Conservation (phyloP, 2,329 filamentous ascomycete species). For the Thelonectria discophora region DNA sequence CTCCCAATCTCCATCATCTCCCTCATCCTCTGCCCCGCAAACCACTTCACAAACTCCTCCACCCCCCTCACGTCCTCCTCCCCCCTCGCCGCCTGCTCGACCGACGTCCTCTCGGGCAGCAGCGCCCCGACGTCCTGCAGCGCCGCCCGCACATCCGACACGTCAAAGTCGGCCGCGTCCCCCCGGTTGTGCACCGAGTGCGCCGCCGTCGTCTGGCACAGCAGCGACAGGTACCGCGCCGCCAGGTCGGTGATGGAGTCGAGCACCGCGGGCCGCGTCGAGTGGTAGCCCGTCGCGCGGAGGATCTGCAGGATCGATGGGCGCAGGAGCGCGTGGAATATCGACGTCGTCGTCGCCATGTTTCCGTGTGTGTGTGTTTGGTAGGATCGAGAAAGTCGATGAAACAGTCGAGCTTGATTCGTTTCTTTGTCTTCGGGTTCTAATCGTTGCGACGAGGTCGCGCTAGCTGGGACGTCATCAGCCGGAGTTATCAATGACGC, state of each 20-base stretch:
- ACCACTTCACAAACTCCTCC: constrained; percentile 82
- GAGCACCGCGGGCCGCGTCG: constrained; percentile 80
- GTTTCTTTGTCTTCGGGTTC: too few relatives aligned
- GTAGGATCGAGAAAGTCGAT: neutral
- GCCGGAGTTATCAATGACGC: constrained; percentile 31
- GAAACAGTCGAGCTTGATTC: too few relatives aligned
- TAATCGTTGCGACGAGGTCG: constrained; percentile 42
- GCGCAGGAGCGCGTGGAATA: constrained; percentile 80
- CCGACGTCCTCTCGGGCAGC: constrained; percentile 70
- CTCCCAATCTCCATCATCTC: constrained; percentile 85
- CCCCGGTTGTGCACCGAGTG: constrained; percentile 76
- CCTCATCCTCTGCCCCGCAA: constrained; percentile 74
- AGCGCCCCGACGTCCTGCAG: constrained; percentile 83
- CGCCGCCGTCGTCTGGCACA: constrained; percentile 76
- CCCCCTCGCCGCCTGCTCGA: constrained; percentile 74
- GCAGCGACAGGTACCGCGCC: constrained; percentile 78
- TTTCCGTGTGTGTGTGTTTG: too few relatives aligned
- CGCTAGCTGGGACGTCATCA: constrained; percentile 45
- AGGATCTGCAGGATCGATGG: constrained; percentile 91
- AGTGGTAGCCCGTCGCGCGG: constrained; percentile 88
- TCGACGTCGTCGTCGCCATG: constrained; percentile 59
- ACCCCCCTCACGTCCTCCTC: constrained; percentile 83
- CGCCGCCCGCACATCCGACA: constrained; percentile 86
- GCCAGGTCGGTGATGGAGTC: constrained; percentile 90
- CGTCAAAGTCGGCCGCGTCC: constrained; percentile 54